Evolutionary conservation across 805 yeast species (phyloP).

Genomic region (Barnettozyma pratensis): DNA sequence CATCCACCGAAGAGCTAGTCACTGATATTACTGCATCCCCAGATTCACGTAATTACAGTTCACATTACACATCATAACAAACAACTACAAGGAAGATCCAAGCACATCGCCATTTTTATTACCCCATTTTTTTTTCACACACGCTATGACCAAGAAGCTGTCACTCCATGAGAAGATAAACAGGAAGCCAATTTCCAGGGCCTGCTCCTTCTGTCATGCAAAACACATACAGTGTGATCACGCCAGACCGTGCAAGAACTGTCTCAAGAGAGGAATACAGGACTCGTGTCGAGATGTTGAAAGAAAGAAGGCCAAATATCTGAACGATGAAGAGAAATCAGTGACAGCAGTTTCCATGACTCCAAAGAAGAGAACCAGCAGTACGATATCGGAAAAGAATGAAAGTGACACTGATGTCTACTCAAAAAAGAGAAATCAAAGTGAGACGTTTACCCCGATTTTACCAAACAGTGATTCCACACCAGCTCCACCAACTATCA

Average conservation of each 20-base stretch:
- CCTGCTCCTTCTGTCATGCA: slow-evolving; percentile 67
- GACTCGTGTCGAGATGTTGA: slow-evolving; percentile 53
- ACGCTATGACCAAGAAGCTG: slow-evolving; percentile 56
- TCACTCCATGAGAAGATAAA: slow-evolving; percentile 45
- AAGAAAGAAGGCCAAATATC: slow-evolving; percentile 41
- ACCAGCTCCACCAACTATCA: not conserved
- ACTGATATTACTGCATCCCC: too few relatives aligned
- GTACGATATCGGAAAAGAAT: too few relatives aligned
- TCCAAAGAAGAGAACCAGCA: not conserved
- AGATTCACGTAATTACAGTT: too few relatives aligned
- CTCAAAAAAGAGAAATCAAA: not conserved
- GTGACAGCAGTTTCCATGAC: not conserved
- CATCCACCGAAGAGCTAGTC: too few relatives aligned
- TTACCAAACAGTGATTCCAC: not conserved
- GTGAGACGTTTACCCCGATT: not conserved
- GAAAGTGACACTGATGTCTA: not conserved
- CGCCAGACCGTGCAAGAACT: slow-evolving; percentile 64
- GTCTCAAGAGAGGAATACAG: slow-evolving; percentile 55
- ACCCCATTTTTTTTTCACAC: slow-evolving; percentile 4
- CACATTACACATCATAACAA: too few relatives aligned
- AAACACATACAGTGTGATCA: slow-evolving; percentile 73
- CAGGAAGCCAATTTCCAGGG: slow-evolving; percentile 61
- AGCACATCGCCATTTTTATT: not conserved
- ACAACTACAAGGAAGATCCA: too few relatives aligned
- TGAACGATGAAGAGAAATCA: slow-evolving; percentile 9